Conservation (phyloP, 805 yeast genomes). For the Lipomyces yamadae region DNA sequence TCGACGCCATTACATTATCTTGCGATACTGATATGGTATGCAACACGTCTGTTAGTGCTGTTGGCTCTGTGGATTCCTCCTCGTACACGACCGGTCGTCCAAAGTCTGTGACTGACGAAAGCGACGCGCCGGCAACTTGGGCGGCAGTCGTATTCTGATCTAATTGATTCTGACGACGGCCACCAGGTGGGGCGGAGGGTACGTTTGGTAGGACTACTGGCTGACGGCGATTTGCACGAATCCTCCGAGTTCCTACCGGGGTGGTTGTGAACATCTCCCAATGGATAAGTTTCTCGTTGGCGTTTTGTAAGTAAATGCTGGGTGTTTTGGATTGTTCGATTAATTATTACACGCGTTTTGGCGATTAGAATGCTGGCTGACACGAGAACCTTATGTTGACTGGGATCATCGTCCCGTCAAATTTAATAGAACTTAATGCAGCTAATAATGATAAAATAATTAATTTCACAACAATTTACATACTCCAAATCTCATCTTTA, state of each 20-base stretch:
- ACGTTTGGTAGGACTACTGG: slow-evolving; percentile 14
- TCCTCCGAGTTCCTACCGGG: slow-evolving; percentile 20
- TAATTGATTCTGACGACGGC: not conserved
- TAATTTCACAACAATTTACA: not conserved
- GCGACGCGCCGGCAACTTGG: slow-evolving; percentile 9
- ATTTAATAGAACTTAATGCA: too few species aligned
- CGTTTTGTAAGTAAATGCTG: not conserved
- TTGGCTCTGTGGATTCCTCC: not conserved
- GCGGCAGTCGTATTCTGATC: not conserved
- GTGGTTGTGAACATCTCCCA: slow-evolving; percentile 20
- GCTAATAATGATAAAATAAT: too few species aligned
- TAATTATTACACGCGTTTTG: not conserved
- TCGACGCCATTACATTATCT: not conserved
- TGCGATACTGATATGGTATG: not conserved
- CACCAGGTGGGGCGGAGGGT: slow-evolving; percentile 13
- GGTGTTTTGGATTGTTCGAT: not conserved
- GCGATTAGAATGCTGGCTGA: not conserved
- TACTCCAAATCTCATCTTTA: not conserved
- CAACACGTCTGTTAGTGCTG: slow-evolving; percentile 1
- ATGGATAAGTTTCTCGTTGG: not conserved
- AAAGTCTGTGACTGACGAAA: not conserved
- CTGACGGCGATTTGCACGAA: slow-evolving; percentile 11
- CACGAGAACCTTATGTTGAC: not conserved
- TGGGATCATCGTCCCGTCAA: too few species aligned
- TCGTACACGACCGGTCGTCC: slow-evolving; percentile 4